Evolutionary conservation across 108 stramenopile species (phyloP).

Genomic region (Stephanodiscus triporus): DNA sequence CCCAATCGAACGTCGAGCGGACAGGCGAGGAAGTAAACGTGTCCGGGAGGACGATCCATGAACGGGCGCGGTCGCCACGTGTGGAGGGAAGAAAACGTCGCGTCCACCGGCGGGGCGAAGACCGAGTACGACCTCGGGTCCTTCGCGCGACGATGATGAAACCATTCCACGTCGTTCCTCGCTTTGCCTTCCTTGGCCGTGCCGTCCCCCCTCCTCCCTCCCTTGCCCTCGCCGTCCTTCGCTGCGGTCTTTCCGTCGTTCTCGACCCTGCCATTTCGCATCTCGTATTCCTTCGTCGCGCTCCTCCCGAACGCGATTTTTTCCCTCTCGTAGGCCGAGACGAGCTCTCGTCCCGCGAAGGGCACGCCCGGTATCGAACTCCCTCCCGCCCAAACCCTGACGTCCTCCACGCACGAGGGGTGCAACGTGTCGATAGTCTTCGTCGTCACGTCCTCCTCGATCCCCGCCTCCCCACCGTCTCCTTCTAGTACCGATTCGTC

Average conservation of each 20-base stretch:
- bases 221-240: no score
- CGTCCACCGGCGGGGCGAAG: slow-evolving; percentile 82
- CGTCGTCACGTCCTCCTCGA: neutral
- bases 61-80: slow-evolving; percentile 81
- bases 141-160: neutral
- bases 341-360: slow-evolving; percentile 65
- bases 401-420: slow-evolving; percentile 16
- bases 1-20: slow-evolving; percentile 61
- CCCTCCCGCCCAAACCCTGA: slow-evolving; percentile 48
- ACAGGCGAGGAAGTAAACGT: slow-evolving; percentile 58
- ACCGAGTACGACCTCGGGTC: slow-evolving; percentile 49
- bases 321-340: slow-evolving; percentile 54
- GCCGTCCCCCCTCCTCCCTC: no score
- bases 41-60: slow-evolving; percentile 75
- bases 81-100: slow-evolving; percentile 56
- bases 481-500: no score
- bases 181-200: neutral
- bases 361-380: slow-evolving; percentile 62
- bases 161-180: neutral
- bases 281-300: neutral
- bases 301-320: slow-evolving; percentile 18
- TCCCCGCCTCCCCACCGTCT: no score
- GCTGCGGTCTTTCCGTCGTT: no score
- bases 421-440: slow-evolving; percentile 11
- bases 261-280: no score